Conservation (phyloP, 2,329 filamentous ascomycete genomes). For the Aspergillus quadricinctus region DNA sequence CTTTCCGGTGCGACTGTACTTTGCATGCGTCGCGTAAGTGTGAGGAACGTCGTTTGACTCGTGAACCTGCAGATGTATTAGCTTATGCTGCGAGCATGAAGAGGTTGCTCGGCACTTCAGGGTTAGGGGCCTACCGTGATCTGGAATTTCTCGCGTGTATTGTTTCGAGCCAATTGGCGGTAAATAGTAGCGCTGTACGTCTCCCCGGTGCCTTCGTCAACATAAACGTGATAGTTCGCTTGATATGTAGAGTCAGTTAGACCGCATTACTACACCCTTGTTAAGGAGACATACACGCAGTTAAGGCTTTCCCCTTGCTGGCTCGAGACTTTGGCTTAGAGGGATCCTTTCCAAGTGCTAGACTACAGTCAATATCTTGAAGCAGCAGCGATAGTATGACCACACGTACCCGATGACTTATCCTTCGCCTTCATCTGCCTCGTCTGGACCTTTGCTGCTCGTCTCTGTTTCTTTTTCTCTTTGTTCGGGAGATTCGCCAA, state of each 20-base stretch:
- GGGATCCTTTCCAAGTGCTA: neutral
- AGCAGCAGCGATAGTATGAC: neutral
- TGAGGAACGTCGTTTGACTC: conserved; percentile 58
- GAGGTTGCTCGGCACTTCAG: neutral
- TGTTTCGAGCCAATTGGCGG: conserved; percentile 47
- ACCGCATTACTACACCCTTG: neutral
- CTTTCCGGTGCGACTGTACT: conserved; percentile 35
- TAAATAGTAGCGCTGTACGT: conserved; percentile 60
- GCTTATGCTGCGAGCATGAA: neutral
- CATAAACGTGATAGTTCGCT: conserved; percentile 63
- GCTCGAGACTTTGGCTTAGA: neutral
- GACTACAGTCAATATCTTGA: neutral
- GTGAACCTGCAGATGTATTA: conserved; percentile 53
- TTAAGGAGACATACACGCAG: conserved; percentile 1
- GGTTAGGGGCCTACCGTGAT: conserved; percentile 50
- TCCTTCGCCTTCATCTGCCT: neutral
- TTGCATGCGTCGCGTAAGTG: conserved; percentile 59
- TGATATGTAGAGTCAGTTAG: neutral
- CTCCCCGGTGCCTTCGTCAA: conserved; percentile 56
- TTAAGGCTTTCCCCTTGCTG: neutral
- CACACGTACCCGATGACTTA: neutral
- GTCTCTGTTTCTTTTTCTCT: neutral
- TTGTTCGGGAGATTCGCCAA: conserved; percentile 36
- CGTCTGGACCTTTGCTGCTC: neutral
- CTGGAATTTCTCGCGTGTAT: conserved; percentile 55